These are phyloP conservation scores for Mrakia gelida DNA, from an alignment of 768 basidiomycete species.

Conservation along the genomic window DNA sequence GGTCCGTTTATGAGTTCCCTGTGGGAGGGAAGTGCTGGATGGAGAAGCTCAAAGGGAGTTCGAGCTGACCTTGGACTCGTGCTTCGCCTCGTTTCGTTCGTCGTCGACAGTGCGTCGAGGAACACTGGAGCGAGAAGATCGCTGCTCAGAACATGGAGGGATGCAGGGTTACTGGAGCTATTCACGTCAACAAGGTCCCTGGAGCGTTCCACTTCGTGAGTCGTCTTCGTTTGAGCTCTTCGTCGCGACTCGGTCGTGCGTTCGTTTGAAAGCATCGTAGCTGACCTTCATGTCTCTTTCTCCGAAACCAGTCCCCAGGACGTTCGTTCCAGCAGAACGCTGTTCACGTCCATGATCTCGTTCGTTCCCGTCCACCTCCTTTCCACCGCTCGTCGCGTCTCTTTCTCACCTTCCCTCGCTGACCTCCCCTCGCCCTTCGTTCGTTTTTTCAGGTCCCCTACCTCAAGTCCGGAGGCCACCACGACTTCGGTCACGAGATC, in stretches of 20 bases:
- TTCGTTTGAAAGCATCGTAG: background rate
- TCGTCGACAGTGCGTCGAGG: slow-evolving; percentile 69
- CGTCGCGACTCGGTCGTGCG: background rate
- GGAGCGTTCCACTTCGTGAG: slow-evolving; percentile 63
- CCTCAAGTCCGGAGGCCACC: slow-evolving; percentile 68
- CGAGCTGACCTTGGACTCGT: background rate
- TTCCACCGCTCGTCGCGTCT: background rate
- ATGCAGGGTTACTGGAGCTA: slow-evolving; percentile 84
- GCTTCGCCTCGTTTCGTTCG: background rate
- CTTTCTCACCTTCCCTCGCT: background rate
- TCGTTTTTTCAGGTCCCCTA: slow-evolving; percentile 56
- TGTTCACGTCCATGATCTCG: slow-evolving; percentile 77
- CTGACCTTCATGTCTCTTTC: too few species aligned
- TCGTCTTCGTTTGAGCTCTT: background rate
- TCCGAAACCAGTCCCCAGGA: slow-evolving; percentile 54
- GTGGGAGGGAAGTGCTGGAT: too few species aligned
- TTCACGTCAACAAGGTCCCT: slow-evolving; percentile 94
- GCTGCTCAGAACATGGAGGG: slow-evolving; percentile 89
- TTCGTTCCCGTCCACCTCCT: slow-evolving; percentile 41
- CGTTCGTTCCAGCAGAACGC: slow-evolving; percentile 85
- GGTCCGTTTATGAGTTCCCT: slow-evolving; percentile 50
- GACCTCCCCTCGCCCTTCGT: background rate
- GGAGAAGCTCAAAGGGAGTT: background rate
- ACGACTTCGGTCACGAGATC: slow-evolving; percentile 88
- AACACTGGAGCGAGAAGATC: slow-evolving; percentile 92